Conservation (phyloP, 441 rosid species). For the Dalechampia spathulata region DNA sequence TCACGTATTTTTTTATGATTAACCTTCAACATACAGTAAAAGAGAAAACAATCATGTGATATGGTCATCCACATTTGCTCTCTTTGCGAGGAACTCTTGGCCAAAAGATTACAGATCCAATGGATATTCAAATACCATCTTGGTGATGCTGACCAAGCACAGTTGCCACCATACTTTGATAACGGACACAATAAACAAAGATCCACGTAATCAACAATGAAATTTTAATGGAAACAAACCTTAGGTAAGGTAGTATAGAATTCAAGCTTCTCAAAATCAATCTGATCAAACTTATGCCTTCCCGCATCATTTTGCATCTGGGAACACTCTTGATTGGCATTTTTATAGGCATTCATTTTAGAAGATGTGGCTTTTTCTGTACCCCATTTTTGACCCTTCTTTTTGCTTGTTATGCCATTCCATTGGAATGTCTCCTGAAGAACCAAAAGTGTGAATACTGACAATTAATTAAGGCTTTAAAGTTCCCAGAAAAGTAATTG, state of each 20-base stretch:
- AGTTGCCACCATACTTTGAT: not conserved
- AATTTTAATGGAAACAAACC: constrained; percentile 36
- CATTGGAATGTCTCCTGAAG: constrained; percentile 56
- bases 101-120: not conserved
- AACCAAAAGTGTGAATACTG: constrained; percentile 12
- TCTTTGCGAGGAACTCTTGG: not conserved
- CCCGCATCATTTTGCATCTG: constrained; percentile 31
- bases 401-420: constrained; percentile 87
- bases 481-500: too few relatives aligned
- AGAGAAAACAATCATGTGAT: constrained; percentile 1
- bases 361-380: constrained; percentile 45
- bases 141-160: constrained; percentile 2
- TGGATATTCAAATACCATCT: not conserved
- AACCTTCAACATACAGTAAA: constrained; percentile 5
- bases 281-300: constrained; percentile 21
- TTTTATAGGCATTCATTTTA: constrained; percentile 36
- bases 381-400: constrained; percentile 95
- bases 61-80: constrained; percentile 2
- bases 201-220: constrained; percentile 3
- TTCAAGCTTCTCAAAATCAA: constrained; percentile 57
- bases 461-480: too few relatives aligned
- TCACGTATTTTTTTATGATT: too few relatives aligned
- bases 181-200: too few relatives aligned
- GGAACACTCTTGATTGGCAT: constrained; percentile 33
- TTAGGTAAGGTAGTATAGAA: constrained; percentile 57